These are phyloP conservation scores for Tylopilus rubrobrunneus DNA, from an alignment of 768 basidiomycete species.

Conservation along the genomic window DNA sequence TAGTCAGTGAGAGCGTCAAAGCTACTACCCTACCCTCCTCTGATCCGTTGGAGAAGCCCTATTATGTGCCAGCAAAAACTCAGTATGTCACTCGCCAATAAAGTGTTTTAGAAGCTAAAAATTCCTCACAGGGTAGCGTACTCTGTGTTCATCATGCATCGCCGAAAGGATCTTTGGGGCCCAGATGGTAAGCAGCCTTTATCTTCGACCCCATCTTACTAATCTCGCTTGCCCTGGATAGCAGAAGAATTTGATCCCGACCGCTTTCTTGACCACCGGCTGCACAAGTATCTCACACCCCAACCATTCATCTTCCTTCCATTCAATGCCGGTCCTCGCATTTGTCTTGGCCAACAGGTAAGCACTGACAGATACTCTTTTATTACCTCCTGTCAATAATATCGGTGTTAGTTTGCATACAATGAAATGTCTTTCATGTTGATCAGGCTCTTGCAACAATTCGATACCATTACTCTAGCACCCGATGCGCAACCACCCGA, in stretches of 20 bases:
- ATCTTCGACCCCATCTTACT: background rate
- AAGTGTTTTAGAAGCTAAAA: background rate
- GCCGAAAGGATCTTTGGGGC: conserved; percentile 65
- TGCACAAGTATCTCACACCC: conserved; percentile 56
- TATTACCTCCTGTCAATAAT: background rate
- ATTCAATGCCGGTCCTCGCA: conserved; percentile 55
- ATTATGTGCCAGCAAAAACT: conserved; percentile 41
- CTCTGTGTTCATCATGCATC: conserved; percentile 55
- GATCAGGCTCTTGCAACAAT: conserved; percentile 59
- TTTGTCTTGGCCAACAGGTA: conserved; percentile 54
- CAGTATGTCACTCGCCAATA: conserved; percentile 12
- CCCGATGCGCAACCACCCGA: conserved; percentile 43
- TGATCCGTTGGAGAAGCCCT: conserved; percentile 16
- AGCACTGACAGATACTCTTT: background rate
- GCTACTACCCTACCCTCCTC: conserved; percentile 44
- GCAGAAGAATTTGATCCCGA: conserved; percentile 70
- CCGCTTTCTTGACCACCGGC: conserved; percentile 61
- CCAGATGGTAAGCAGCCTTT: conserved; percentile 49
- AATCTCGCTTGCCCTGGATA: conserved; percentile 18
- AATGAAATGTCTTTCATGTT: conserved; percentile 62
- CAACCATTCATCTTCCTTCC: conserved; percentile 72
- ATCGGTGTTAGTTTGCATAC: conserved; percentile 43
- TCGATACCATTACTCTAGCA: conserved; percentile 46
- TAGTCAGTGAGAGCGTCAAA: conserved; percentile 41
- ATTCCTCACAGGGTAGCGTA: conserved; percentile 17